phyloP scores from a whole-genome alignment of 768 basidiomycete species.

The Exidia glandulosa region DNA sequence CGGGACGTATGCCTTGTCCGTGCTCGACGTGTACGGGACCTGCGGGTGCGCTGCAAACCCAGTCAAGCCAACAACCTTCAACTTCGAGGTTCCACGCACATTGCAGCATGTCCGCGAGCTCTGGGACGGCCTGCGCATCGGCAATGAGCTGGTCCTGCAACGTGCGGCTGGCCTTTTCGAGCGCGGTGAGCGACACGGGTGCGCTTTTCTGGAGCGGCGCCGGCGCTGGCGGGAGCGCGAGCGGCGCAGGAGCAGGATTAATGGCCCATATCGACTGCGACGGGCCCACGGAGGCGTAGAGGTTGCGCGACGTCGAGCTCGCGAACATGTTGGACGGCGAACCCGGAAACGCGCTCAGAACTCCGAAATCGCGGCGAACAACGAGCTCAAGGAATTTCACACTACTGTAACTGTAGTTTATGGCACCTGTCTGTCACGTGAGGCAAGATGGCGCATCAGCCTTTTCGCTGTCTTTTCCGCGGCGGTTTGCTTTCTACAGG shows the following conservation, averaged over 20 bases:
- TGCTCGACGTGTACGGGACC: conserved; percentile 50
- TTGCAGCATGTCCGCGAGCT: conserved; percentile 55
- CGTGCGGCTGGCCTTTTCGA: conserved; percentile 57
- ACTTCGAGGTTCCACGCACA: not conserved
- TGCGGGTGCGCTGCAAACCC: conserved; percentile 31
- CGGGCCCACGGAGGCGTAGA: not conserved
- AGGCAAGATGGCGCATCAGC: not conserved
- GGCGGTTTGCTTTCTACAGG: not conserved
- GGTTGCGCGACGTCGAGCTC: not conserved
- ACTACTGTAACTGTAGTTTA: not conserved
- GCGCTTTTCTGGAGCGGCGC: not conserved
- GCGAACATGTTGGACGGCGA: not conserved
- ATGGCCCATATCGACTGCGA: not conserved
- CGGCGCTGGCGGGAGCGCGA: not conserved
- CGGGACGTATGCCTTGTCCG: conserved; percentile 68
- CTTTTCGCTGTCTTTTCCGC: not conserved
- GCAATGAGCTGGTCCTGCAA: conserved; percentile 59
- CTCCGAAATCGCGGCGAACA: not conserved
- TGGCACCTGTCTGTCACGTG: not conserved
- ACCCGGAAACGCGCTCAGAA: not conserved
- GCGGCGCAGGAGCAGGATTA: not conserved
- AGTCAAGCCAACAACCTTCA: not conserved
- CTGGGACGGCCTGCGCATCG: conserved; percentile 65
- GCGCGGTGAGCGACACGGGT: conserved; percentile 27
- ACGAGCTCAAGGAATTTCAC: not conserved